phyloP scores from a whole-genome alignment of 2,329 filamentous ascomycete genomes.

The Trichoderma aggressivum region DNA sequence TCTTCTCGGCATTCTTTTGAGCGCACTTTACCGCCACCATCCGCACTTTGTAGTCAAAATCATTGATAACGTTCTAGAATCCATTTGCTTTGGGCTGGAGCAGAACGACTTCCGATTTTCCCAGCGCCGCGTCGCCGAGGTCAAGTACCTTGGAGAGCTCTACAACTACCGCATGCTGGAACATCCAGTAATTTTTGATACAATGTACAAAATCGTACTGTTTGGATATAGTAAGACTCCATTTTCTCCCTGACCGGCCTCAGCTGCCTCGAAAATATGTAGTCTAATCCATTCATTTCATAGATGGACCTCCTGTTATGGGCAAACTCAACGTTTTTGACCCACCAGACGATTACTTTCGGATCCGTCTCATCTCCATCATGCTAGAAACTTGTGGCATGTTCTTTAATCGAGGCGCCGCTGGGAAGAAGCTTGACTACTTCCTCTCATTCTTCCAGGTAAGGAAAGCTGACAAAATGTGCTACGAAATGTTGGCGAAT shows the following conservation, averaged over 20 bases:
- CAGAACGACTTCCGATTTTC: conserved; percentile 98
- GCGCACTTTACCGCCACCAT: conserved; percentile 87
- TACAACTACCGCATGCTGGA: conserved; percentile 98
- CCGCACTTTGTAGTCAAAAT: conserved; percentile 86
- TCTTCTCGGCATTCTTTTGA: conserved; percentile 82
- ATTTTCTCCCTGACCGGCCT: conserved; percentile 8
- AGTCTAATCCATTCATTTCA: conserved; percentile 20
- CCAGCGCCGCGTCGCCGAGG: conserved; percentile 88
- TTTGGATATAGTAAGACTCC: conserved; percentile 70
- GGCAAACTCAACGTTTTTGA: conserved; percentile 77
- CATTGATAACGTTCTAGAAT: conserved; percentile 87
- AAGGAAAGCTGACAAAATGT: conserved; percentile 6
- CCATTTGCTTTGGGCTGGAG: conserved; percentile 82
- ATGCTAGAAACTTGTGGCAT: conserved; percentile 93
- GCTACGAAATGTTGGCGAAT: background rate
- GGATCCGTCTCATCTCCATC: conserved; percentile 84
- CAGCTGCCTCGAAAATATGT: too few species aligned
- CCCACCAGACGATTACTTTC: conserved; percentile 90
- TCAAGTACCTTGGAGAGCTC: conserved; percentile 92
- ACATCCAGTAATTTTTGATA: conserved; percentile 91
- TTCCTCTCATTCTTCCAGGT: conserved; percentile 94
- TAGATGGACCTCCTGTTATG: conserved; percentile 74
- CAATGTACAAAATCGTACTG: conserved; percentile 88
- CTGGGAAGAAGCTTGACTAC: conserved; percentile 96
- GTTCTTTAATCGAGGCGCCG: conserved; percentile 89